These are phyloP conservation scores for Coemansia sp. DNA, from an alignment of 192 early-diverging fungal genomes.

Conservation along the genomic window DNA sequence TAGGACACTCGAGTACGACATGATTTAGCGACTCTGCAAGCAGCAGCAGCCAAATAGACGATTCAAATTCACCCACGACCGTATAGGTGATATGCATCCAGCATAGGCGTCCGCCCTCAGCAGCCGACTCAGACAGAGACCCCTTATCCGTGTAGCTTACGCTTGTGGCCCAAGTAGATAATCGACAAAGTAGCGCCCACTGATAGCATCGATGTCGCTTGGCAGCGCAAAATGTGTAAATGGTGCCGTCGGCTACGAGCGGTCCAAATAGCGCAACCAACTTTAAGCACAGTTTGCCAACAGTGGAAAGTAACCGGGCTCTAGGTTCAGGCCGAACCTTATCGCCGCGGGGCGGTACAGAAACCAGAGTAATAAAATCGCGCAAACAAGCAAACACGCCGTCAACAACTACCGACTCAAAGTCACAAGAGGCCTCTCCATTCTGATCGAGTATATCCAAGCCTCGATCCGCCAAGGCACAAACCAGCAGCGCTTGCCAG, in stretches of 20 bases:
- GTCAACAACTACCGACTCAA: slow-evolving; percentile 9
- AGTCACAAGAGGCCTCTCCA: neutral
- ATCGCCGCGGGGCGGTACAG: neutral
- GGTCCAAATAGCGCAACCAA: slow-evolving; percentile 14
- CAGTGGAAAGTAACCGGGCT: neutral
- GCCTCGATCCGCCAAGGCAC: slow-evolving; percentile 7
- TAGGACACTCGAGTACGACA: slow-evolving; percentile 9
- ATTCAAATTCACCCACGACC: neutral
- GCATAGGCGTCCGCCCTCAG: slow-evolving; percentile 26
- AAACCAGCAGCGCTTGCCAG: neutral
- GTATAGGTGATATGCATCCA: slow-evolving; percentile 22
- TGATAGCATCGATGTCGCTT: slow-evolving; percentile 42
- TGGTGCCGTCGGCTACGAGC: neutral
- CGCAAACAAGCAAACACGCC: slow-evolving; percentile 38
- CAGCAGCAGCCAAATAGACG: slow-evolving; percentile 30
- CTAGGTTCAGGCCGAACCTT: neutral
- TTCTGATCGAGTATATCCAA: neutral
- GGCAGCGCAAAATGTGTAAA: slow-evolving; percentile 19
- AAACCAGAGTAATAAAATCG: slow-evolving; percentile 12
- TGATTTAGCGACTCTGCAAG: slow-evolving; percentile 28
- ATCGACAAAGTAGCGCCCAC: slow-evolving; percentile 37
- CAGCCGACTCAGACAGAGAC: slow-evolving; percentile 8
- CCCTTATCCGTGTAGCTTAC: neutral
- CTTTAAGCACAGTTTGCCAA: slow-evolving; percentile 1
- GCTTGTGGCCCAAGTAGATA: slow-evolving; percentile 20